These are phyloP conservation scores for Datisca glomerata DNA, from an alignment of 306 rosid species.

Conservation along the genomic window DNA sequence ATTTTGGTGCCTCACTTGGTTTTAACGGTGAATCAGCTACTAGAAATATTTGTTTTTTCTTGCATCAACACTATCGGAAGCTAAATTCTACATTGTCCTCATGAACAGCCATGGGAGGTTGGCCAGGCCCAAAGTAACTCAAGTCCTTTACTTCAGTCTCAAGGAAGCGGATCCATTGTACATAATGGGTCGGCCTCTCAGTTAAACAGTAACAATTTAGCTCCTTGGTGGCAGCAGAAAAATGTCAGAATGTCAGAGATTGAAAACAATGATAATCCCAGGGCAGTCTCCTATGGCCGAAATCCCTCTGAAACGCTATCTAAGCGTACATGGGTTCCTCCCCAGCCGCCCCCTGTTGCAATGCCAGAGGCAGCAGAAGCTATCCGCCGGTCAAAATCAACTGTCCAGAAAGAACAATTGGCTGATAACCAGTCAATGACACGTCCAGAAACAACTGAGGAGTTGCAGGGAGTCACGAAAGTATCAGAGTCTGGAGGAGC, in stretches of 20 bases:
- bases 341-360: slow-evolving; percentile 73
- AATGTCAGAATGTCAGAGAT: slow-evolving; percentile 54
- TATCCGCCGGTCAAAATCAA: slow-evolving; percentile 64
- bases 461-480: slow-evolving; percentile 26
- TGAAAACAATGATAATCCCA: slow-evolving; percentile 37
- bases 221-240: slow-evolving; percentile 60
- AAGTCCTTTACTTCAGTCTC: slow-evolving; percentile 32
- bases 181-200: slow-evolving; percentile 24
- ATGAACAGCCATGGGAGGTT: slow-evolving; percentile 65
- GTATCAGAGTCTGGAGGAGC: slow-evolving; percentile 41
- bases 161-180: slow-evolving; percentile 20
- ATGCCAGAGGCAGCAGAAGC: slow-evolving; percentile 88
- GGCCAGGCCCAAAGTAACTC: slow-evolving; percentile 39
- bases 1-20: neutral
- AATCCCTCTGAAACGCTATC: slow-evolving; percentile 27
- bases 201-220: slow-evolving; percentile 31
- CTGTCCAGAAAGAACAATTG: slow-evolving; percentile 35
- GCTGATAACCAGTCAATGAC: slow-evolving; percentile 29
- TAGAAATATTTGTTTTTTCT: neutral
- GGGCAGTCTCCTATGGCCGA: slow-evolving; percentile 21
- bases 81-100: slow-evolving; percentile 23
- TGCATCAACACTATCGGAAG: slow-evolving; percentile 5
- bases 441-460: slow-evolving; percentile 30
- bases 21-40: neutral
- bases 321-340: slow-evolving; percentile 74